Conservation (phyloP, 1,284 basidiomycete species). For the Pisolithus thermaeus region DNA sequence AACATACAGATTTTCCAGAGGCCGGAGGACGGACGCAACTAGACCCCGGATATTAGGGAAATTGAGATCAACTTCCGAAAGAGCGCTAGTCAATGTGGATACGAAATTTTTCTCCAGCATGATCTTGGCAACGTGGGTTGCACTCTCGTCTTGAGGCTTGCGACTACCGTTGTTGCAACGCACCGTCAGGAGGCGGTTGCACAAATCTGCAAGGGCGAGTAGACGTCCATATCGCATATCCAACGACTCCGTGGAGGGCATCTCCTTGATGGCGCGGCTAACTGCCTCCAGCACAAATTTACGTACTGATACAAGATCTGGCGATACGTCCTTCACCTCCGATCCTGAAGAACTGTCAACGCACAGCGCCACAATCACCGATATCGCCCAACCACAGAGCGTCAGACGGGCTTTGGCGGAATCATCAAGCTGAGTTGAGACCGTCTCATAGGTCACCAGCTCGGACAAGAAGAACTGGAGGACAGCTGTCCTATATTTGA, state of each 20-base stretch:
- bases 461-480: constrained; percentile 77
- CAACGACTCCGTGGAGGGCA: constrained; percentile 56
- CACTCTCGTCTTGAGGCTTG: constrained; percentile 73
- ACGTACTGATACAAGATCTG: constrained; percentile 79
- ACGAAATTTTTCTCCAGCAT: constrained; percentile 99
- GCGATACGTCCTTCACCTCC: constrained; percentile 71
- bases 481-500: constrained; percentile 57
- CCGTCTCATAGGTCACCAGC: constrained; percentile 71
- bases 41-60: constrained; percentile 88
- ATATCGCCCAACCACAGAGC: constrained; percentile 87
- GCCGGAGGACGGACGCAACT: constrained; percentile 81
- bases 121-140: constrained; percentile 91
- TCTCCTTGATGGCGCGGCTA: constrained; percentile 84
- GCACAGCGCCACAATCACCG: constrained; percentile 87
- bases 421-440: constrained; percentile 52
- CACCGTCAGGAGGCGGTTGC: constrained; percentile 82
- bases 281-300: constrained; percentile 89
- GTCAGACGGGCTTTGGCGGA: constrained; percentile 54
- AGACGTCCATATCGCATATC: constrained; percentile 86
- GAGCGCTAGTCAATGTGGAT: constrained; percentile 78
- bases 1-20: constrained; percentile 84
- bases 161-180: constrained; percentile 56
- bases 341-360: constrained; percentile 68
- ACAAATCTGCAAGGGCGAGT: constrained; percentile 83
- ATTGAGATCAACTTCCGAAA: constrained; percentile 93